Percentiles rank a stretch among this genome's conserved stretches.
Conservation (phyloP, 2,329 filamentous ascomycete species). For the Aspergillus puulaauensis region DNA sequence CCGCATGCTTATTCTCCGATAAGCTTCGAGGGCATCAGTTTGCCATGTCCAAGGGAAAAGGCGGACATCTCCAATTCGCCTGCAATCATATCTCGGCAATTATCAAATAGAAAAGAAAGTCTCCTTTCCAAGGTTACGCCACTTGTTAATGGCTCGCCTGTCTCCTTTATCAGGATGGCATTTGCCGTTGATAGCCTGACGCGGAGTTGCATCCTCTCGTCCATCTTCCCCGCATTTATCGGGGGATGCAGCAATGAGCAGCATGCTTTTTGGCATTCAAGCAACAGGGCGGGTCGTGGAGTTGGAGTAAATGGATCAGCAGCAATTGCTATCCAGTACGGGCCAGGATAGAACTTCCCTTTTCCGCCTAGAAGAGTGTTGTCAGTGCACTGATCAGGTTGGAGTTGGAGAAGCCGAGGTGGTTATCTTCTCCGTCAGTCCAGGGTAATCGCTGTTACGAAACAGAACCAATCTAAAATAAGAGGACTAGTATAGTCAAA, state of each 20-base stretch:
- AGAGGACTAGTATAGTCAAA: no score
- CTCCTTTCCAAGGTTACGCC: no score
- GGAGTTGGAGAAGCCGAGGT: constrained; percentile 2
- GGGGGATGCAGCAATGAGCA: neutral
- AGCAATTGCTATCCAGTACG: no score
- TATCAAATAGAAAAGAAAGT: no score
- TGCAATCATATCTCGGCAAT: neutral
- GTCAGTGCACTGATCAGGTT: neutral
- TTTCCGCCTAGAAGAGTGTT: constrained; percentile 1
- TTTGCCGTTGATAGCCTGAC: neutral
- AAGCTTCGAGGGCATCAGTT: neutral
- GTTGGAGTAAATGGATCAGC: neutral
- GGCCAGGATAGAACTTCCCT: neutral
- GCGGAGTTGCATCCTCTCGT: neutral
- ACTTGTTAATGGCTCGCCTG: neutral
- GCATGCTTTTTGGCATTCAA: neutral
- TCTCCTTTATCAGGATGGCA: neutral
- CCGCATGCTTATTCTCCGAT: constrained; percentile 1
- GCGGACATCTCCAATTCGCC: neutral
- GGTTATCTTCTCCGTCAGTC: neutral
- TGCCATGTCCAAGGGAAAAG: neutral
- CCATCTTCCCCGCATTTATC: constrained; percentile 2
- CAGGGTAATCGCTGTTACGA: no score
- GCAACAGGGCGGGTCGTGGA: neutral
- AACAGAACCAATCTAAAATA: neutral